Evolutionary conservation across 768 basidiomycete genomes (phyloP), one percentile per base, ranked within the genome.

Genomic region (Trametes elegans): DNA sequence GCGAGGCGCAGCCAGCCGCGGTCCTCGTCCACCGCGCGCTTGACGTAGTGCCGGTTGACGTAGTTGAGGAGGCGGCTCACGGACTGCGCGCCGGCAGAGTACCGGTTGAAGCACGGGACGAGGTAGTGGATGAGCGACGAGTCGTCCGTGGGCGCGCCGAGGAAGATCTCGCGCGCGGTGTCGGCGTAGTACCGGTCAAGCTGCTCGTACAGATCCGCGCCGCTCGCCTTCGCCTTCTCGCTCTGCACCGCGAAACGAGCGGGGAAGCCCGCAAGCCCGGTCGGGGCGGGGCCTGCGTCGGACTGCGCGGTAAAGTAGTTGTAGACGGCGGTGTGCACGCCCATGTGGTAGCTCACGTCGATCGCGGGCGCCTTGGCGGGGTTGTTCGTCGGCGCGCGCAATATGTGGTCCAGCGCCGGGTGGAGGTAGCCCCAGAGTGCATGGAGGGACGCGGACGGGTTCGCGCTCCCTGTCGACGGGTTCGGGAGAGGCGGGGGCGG

Each of bases 291-390:
- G 43, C 70, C 64, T 26, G 70, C 69, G 64, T 86, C 84, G 55
- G 68, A 65, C 59, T 57, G 62, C 38, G 60, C 54, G 57, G 74
- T 76, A 73, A 75, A 84, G 80, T 88, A 90, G 73, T 89, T 88
- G 75, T 90, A 90, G 52, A 83, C 83, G n/a, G 87, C 85, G 18
- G 88, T 87, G 69, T 90, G 87, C 35, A 90, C 84, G 55, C 87
- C 86, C 66, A 86, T 82, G 64, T 89, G 87, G 61, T 87, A 86
- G 24, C 73, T 78, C 52, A 86, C 77, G 60, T 88, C 88, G 62
- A 90, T 82, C 11, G 84, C 73, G 31, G 88, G 88, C 6, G 85
- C 82, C 66, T 85, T 88, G 59, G 74, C 70, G 46, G 74, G 60
- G 59, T 77, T 74, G 65, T 85, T 83, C 27, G 81, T 79, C 26